Evolutionary conservation across 2,329 filamentous ascomycete species (phyloP).

Genomic region (Thelonectria discophora): DNA sequence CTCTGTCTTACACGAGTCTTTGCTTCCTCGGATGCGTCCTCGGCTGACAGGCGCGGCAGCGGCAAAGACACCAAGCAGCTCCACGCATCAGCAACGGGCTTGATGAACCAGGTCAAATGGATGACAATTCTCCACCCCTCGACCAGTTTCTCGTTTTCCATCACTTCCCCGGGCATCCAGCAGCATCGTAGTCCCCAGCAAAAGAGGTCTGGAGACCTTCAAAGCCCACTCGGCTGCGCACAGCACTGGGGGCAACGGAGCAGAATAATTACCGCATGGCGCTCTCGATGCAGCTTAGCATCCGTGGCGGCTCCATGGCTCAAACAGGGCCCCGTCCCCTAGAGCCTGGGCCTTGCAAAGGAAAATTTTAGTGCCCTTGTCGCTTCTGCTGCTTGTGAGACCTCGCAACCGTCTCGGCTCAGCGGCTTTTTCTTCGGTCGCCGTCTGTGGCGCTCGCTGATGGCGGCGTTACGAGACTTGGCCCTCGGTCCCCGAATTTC

Average conservation of each 20-base stretch:
- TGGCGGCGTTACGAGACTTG: slow-evolving; percentile 33
- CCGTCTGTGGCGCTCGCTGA: slow-evolving; percentile 35
- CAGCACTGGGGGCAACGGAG: slow-evolving; percentile 32
- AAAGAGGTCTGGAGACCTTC: slow-evolving; percentile 3
- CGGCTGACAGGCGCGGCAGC: slow-evolving; percentile 30
- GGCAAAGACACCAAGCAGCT: slow-evolving; percentile 20
- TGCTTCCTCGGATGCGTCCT: slow-evolving; percentile 13
- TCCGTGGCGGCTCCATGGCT: slow-evolving; percentile 33
- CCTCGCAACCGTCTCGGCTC: slow-evolving; percentile 34
- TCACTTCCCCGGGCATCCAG: slow-evolving; percentile 34
- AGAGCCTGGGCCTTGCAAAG: slow-evolving; percentile 18
- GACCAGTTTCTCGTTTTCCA: slow-evolving; percentile 30
- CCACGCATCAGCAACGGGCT: slow-evolving; percentile 15
- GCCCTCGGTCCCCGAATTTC: slow-evolving; percentile 39
- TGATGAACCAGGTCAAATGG: slow-evolving; percentile 9
- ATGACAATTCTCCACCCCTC: slow-evolving; percentile 15
- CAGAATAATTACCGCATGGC: slow-evolving; percentile 39
- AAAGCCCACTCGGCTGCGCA: slow-evolving; percentile 17
- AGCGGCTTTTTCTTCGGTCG: slow-evolving; percentile 44
- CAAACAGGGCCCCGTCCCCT: slow-evolving; percentile 31
- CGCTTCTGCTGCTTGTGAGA: slow-evolving; percentile 5
- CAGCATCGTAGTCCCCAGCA: slow-evolving; percentile 4
- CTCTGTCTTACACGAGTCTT: slow-evolving; percentile 4
- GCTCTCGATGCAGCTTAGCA: slow-evolving; percentile 36
- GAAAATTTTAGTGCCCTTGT: slow-evolving; percentile 29